Conservation (phyloP, 2,329 filamentous ascomycete species). For the Elsinoe australis region DNA sequence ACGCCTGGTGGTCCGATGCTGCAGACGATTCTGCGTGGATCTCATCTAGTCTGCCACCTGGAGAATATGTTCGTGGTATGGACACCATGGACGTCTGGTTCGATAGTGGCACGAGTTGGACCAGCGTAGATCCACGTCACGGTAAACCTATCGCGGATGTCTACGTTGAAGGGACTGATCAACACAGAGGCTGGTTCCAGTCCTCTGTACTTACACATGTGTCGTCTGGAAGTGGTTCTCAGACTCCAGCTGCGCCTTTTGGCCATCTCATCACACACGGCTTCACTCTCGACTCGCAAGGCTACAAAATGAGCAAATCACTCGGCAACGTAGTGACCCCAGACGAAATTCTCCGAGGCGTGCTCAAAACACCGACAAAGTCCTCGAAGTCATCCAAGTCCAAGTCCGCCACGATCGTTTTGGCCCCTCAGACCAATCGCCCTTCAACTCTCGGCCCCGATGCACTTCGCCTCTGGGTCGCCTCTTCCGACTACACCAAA, state of each 20-base stretch:
- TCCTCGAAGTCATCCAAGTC: slow-evolving; percentile 26
- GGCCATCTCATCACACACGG: slow-evolving; percentile 88
- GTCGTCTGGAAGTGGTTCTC: slow-evolving; percentile 48
- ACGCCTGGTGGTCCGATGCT: slow-evolving; percentile 89
- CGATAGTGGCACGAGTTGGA: slow-evolving; percentile 94
- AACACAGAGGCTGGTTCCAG: slow-evolving; percentile 98
- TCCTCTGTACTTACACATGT: slow-evolving; percentile 85
- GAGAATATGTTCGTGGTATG: slow-evolving; percentile 62
- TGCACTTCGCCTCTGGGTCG: slow-evolving; percentile 81
- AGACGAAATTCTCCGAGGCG: slow-evolving; percentile 75
- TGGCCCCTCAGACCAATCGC: slow-evolving; percentile 43
- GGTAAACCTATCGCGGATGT: slow-evolving; percentile 60
- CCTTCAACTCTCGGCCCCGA: slow-evolving; percentile 61
- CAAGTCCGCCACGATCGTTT: background rate
- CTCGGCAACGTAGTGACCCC: slow-evolving; percentile 82
- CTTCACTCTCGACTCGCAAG: slow-evolving; percentile 79
- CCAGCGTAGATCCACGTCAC: slow-evolving; percentile 37
- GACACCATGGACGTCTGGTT: slow-evolving; percentile 99
- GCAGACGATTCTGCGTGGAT: slow-evolving; percentile 72
- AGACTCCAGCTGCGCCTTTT: slow-evolving; percentile 58
- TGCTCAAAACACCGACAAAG: slow-evolving; percentile 63
- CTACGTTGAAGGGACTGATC: slow-evolving; percentile 89
- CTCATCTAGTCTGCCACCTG: slow-evolving; percentile 50
- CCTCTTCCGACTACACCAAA: slow-evolving; percentile 81
- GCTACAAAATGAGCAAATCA: slow-evolving; percentile 99